phyloP scores from a whole-genome alignment of 1,284 basidiomycete species.

The Leccinum laetum region DNA sequence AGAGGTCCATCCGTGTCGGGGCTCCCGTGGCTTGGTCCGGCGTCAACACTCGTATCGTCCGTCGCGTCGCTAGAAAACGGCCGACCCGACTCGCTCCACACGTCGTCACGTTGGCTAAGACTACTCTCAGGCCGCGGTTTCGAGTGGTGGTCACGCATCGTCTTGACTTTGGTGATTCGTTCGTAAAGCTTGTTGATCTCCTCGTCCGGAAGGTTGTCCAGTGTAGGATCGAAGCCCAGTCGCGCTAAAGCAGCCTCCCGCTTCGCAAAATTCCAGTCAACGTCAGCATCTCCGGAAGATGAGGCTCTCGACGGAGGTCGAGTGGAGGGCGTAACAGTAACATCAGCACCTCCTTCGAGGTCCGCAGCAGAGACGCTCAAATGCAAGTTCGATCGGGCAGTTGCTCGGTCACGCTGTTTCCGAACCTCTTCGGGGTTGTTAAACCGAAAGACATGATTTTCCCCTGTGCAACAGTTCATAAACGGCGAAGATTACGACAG shows the following conservation, averaged over 20 bases:
- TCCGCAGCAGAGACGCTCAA: slow-evolving; percentile 64
- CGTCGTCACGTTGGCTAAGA: slow-evolving; percentile 79
- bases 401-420: slow-evolving; percentile 81
- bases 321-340: slow-evolving; percentile 42
- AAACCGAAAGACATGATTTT: slow-evolving; percentile 98
- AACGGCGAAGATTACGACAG: slow-evolving; percentile 1
- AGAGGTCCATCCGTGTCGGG: slow-evolving; percentile 64
- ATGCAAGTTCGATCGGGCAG: slow-evolving; percentile 66
- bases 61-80: slow-evolving; percentile 71
- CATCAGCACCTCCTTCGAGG: slow-evolving; percentile 49
- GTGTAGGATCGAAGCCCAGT: slow-evolving; percentile 80
- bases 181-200: slow-evolving; percentile 94
- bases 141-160: slow-evolving; percentile 74
- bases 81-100: slow-evolving; percentile 81
- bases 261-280: slow-evolving; percentile 94
- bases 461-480: slow-evolving; percentile 52
- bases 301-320: slow-evolving; percentile 78
- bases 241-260: slow-evolving; percentile 87
- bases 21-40: slow-evolving; percentile 60
- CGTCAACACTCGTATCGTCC: slow-evolving; percentile 84
- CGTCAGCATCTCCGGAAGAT: slow-evolving; percentile 68
- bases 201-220: slow-evolving; percentile 90
- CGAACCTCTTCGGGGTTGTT: slow-evolving; percentile 96
- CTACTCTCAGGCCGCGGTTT: slow-evolving; percentile 82
- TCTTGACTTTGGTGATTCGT: slow-evolving; percentile 91